These are phyloP conservation scores for Penicillium riverlandense DNA, from an alignment of 495 filamentous ascomycete species.

Conservation along the genomic window DNA sequence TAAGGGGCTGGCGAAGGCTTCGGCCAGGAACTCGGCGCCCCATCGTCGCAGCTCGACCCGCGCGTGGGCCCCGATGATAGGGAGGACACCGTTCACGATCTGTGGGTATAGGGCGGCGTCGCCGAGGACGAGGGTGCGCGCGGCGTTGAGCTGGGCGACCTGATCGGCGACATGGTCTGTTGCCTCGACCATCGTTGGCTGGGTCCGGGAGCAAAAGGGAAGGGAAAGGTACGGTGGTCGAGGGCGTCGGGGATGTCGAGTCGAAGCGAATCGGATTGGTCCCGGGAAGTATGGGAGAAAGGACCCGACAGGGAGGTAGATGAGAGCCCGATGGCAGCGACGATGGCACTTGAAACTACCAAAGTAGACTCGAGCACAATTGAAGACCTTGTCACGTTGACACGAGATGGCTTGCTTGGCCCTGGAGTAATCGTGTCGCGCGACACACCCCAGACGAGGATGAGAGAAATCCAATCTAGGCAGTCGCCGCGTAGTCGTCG, in stretches of 20 bases:
- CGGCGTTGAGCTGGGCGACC: conserved; percentile 75
- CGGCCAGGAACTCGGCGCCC: conserved; percentile 93
- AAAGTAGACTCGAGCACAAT: no score
- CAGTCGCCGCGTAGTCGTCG: no score
- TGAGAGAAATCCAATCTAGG: no score
- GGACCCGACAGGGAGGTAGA: no score
- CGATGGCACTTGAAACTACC: no score
- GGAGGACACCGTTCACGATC: conserved; percentile 83
- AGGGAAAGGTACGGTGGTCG: neutral
- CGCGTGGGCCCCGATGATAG: conserved; percentile 72
- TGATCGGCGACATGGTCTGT: conserved; percentile 58
- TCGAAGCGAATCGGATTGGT: neutral
- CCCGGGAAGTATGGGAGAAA: neutral
- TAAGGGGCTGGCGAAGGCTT: conserved; percentile 85
- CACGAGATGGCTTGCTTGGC: no score
- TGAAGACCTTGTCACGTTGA: no score
- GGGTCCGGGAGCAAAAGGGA: conserved; percentile 7
- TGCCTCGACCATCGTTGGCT: conserved; percentile 32
- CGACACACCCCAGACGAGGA: no score
- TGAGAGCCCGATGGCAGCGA: no score
- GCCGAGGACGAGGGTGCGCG: conserved; percentile 77
- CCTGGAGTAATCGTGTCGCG: no score
- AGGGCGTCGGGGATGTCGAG: neutral
- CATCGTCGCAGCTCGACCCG: conserved; percentile 81
- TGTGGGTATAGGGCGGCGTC: conserved; percentile 80